Percentiles rank a stretch among this genome's conserved stretches.
Conservation (phyloP, 2,329 filamentous ascomycete genomes). For the Onygena corvina region DNA sequence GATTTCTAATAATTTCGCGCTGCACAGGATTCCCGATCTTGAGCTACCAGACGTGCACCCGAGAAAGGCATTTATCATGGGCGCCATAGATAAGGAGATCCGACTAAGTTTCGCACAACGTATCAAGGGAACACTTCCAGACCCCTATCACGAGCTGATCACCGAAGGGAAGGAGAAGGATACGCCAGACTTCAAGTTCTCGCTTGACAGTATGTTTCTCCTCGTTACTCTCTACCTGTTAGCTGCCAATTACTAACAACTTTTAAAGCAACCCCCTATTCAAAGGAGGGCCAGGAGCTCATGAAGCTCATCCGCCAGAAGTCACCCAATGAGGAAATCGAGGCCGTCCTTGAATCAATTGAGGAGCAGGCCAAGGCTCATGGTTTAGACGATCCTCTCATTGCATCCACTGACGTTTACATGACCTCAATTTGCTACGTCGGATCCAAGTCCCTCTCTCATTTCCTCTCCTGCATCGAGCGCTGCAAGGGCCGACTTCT, state of each 20-base stretch:
- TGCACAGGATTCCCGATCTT: constrained; percentile 60
- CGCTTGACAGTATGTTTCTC: constrained; percentile 51
- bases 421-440: constrained; percentile 88
- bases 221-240: background rate
- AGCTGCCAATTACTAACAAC: constrained; percentile 14
- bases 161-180: constrained; percentile 84
- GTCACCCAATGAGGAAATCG: constrained; percentile 73
- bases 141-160: constrained; percentile 69
- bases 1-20: constrained; percentile 4
- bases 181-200: constrained; percentile 89
- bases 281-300: constrained; percentile 71
- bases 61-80: constrained; percentile 84
- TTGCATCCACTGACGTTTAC: constrained; percentile 85
- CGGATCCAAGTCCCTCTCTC: constrained; percentile 88
- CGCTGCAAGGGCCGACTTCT: constrained; percentile 82
- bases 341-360: constrained; percentile 65
- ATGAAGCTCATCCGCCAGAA: constrained; percentile 70
- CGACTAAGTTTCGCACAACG: constrained; percentile 90
- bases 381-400: constrained; percentile 59
- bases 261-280: constrained; percentile 59
- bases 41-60: constrained; percentile 65
- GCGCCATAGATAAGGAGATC: constrained; percentile 90
- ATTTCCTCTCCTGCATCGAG: constrained; percentile 91
- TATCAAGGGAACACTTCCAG: constrained; percentile 84
- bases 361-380: constrained; percentile 62